phyloP scores from a whole-genome alignment of 148 eudicot species.

The Fagopyrum esculentum region DNA sequence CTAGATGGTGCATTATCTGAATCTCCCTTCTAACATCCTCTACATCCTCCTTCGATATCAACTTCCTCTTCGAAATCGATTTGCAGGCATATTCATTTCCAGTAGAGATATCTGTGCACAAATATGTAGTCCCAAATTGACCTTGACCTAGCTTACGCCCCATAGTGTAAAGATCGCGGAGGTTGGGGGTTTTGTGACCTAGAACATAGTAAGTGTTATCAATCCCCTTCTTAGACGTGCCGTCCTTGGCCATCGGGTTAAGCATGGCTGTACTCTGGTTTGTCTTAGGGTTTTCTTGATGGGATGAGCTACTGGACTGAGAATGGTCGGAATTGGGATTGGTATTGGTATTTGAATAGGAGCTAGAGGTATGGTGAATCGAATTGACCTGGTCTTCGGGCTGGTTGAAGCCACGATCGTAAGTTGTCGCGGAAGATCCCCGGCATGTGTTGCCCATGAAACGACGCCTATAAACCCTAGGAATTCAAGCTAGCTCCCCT shows the following conservation, averaged over 20 bases:
- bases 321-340: constrained; percentile 12
- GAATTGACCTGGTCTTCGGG: constrained; percentile 9
- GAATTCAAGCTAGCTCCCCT: background rate
- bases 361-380: background rate
- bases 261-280: background rate
- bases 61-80: constrained; percentile 58
- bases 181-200: constrained; percentile 53
- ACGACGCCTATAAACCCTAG: background rate
- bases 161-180: constrained; percentile 52
- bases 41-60: constrained; percentile 57
- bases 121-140: constrained; percentile 55
- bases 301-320: constrained; percentile 9
- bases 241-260: constrained; percentile 11
- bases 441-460: constrained; percentile 18
- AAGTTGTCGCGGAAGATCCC: constrained; percentile 7
- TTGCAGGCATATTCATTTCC: constrained; percentile 52
- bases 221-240: background rate
- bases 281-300: constrained; percentile 6
- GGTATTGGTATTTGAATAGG: background rate
- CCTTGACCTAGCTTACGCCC: constrained; percentile 66
- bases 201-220: constrained; percentile 20
- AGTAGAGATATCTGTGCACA: constrained; percentile 48
- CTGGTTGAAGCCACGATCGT: constrained; percentile 7
- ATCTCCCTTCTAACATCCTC: constrained; percentile 69
- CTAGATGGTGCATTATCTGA: constrained; percentile 73